These are phyloP conservation scores for Aschersonia sp. DNA, from an alignment of 2,329 filamentous ascomycete genomes.

Conservation along the genomic window DNA sequence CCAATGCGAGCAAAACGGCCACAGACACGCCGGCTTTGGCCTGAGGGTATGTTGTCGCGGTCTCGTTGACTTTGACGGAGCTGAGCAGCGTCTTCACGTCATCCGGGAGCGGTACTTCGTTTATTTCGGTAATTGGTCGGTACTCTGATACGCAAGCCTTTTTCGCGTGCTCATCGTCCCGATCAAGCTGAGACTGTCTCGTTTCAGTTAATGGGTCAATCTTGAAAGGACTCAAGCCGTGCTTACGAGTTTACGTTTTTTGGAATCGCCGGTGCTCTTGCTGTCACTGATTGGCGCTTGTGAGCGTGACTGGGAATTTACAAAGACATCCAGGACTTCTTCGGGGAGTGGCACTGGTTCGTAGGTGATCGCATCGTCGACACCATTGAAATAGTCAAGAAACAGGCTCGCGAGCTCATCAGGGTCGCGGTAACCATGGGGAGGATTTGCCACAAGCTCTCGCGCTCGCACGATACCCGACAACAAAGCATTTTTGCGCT, in stretches of 20 bases:
- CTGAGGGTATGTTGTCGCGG: constrained; percentile 5
- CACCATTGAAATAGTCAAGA: constrained; percentile 25
- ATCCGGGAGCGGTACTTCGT: constrained; percentile 17
- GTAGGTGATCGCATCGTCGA: constrained; percentile 25
- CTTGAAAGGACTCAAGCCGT: not conserved
- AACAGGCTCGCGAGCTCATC: constrained; percentile 33
- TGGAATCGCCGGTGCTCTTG: constrained; percentile 12
- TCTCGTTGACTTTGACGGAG: constrained; percentile 6
- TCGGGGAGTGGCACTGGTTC: constrained; percentile 31
- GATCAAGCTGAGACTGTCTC: constrained; percentile 3
- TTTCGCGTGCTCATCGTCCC: constrained; percentile 17
- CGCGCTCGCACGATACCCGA: constrained; percentile 21
- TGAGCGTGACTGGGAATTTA: constrained; percentile 20
- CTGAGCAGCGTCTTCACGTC: constrained; percentile 16
- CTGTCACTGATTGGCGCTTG: constrained; percentile 11
- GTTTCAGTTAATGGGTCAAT: not conserved
- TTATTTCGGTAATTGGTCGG: constrained; percentile 8
- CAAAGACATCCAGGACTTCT: constrained; percentile 32
- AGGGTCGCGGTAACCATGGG: constrained; percentile 24
- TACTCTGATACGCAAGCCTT: constrained; percentile 12
- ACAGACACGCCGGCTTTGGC: constrained; percentile 14
- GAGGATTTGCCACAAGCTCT: constrained; percentile 24
- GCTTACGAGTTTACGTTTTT: constrained; percentile 36
- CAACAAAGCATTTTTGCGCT: constrained; percentile 31
- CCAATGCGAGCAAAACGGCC: constrained; percentile 22